A percentile compares a stretch with the other conserved stretches of the same genome.
Conservation (phyloP, 108 stramenopile species). For the Schizochytrium sp. region DNA sequence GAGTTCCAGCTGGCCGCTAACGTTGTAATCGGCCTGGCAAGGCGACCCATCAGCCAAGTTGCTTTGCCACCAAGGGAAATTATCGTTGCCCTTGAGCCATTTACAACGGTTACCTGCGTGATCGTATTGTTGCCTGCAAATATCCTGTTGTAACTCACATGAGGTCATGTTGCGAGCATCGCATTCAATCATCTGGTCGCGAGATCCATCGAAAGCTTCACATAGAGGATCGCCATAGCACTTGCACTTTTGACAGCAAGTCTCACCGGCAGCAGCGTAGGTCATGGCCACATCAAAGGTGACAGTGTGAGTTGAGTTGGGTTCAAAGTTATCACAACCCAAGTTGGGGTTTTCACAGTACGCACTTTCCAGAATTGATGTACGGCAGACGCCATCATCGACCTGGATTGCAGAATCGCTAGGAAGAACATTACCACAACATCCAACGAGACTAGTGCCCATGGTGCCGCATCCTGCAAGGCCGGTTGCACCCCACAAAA, state of each 20-base stretch:
- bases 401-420: not conserved
- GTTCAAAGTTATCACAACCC: not conserved
- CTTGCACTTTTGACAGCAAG: conserved; percentile 38
- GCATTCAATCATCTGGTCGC: conserved; percentile 46
- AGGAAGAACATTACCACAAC: not conserved
- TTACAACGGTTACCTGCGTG: conserved; percentile 32
- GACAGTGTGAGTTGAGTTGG: not conserved
- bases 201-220: conserved; percentile 12
- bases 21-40: conserved; percentile 47
- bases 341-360: not conserved
- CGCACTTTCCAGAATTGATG: not conserved
- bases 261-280: not conserved
- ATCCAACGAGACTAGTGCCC: not conserved
- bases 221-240: conserved; percentile 52
- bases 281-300: conserved; percentile 4
- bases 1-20: not conserved
- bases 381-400: not conserved
- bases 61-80: not conserved
- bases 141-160: not conserved
- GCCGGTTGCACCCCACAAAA: too few relatives aligned
- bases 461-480: not conserved
- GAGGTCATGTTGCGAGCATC: not conserved
- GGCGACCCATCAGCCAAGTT: conserved; percentile 41
- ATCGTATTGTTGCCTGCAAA: not conserved
- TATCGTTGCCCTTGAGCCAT: conserved; percentile 30